These are phyloP conservation scores for Fusarium sp. DNA, from an alignment of 2,329 filamentous ascomycete genomes.

Conservation along the genomic window DNA sequence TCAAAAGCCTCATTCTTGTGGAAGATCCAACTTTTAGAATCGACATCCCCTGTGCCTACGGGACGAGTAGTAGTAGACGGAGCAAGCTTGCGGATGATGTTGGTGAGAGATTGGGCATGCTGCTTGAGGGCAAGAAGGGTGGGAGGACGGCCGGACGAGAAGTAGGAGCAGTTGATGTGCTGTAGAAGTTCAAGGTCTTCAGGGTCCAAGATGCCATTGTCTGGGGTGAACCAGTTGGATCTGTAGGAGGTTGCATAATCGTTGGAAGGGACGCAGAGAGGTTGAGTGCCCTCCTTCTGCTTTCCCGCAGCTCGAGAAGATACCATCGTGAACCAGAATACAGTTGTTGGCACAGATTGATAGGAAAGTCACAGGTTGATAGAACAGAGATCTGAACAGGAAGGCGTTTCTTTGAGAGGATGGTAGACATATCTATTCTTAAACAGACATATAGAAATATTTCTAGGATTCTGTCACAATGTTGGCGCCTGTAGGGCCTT, in stretches of 20 bases:
- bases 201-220: slow-evolving; percentile 30
- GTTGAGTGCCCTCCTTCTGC: background rate
- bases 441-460: background rate
- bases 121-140: slow-evolving; percentile 68
- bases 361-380: background rate
- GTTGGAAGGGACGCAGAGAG: slow-evolving; percentile 38
- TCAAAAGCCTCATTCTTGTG: slow-evolving; percentile 62
- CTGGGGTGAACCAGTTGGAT: slow-evolving; percentile 39
- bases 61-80: slow-evolving; percentile 47
- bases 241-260: slow-evolving; percentile 42
- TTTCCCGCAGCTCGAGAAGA: background rate
- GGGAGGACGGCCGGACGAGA: slow-evolving; percentile 63
- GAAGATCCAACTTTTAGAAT: slow-evolving; percentile 49
- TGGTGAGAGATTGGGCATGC: slow-evolving; percentile 65
- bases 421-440: slow-evolving; percentile 1
- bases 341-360: background rate
- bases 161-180: slow-evolving; percentile 66
- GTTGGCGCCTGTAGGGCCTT: background rate
- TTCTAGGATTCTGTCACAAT: background rate
- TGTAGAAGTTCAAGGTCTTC: slow-evolving; percentile 40
- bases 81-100: slow-evolving; percentile 60
- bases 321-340: slow-evolving; percentile 1
- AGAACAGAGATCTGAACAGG: background rate
- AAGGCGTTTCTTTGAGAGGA: background rate
- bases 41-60: slow-evolving; percentile 17